These are phyloP conservation scores for Penicillium canescens DNA, from an alignment of 495 filamentous ascomycete species.

Conservation along the genomic window DNA sequence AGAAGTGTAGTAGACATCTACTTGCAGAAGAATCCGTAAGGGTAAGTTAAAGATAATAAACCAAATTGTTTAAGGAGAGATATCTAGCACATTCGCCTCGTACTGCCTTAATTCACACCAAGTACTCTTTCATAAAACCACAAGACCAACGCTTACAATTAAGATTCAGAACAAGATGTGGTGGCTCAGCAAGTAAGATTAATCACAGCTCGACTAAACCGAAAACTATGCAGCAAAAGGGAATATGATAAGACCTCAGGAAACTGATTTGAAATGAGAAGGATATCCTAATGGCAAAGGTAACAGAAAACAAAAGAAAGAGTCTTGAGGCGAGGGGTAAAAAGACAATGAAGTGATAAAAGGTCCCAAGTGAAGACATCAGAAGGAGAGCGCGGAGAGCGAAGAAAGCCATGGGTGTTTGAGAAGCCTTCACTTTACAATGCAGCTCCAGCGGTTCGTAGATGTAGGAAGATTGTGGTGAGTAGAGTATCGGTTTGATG, in stretches of 20 bases:
- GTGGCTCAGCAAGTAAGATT: background rate
- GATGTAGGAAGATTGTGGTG: constrained; percentile 1
- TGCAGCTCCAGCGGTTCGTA: background rate
- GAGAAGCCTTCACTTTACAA: background rate
- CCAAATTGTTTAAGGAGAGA: no score
- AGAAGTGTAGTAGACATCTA: no score
- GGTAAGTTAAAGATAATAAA: no score
- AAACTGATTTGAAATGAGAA: constrained; percentile 23
- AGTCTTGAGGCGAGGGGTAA: constrained; percentile 2
- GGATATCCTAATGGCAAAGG: constrained; percentile 30
- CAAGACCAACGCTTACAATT: no score
- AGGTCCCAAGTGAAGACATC: background rate
- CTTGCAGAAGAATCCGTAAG: no score
- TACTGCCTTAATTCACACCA: no score
- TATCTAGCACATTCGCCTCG: no score
- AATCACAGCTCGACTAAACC: background rate
- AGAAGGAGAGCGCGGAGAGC: background rate
- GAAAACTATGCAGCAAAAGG: background rate
- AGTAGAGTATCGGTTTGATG: constrained; percentile 2
- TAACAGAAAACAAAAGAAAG: constrained; percentile 22
- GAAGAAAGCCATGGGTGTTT: background rate
- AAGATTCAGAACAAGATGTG: no score
- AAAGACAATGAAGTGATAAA: constrained; percentile 5
- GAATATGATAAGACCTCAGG: constrained; percentile 1
- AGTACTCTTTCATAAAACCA: no score